Conservation (phyloP, 1,284 basidiomycete species). For the Naganishia liquefaciens region DNA sequence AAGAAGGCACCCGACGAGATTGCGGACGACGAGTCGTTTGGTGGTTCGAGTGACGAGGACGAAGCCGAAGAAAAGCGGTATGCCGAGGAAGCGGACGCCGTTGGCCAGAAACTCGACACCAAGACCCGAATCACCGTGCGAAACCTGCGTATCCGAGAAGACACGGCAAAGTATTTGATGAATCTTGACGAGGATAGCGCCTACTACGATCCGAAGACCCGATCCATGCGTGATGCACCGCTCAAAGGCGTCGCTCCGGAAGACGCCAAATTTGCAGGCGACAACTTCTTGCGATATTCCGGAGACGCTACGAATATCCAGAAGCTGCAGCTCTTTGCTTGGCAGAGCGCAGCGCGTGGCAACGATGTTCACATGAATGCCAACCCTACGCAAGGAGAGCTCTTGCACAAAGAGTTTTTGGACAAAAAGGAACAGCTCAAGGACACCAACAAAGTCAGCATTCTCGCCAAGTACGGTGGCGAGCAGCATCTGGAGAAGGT, state of each 20-base stretch:
- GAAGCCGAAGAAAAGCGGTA: slow-evolving; percentile 95
- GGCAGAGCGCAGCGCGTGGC: slow-evolving; percentile 90
- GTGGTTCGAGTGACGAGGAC: slow-evolving; percentile 93
- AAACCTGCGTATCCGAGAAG: slow-evolving; percentile 97
- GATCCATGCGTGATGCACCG: slow-evolving; percentile 98
- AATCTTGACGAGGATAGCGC: slow-evolving; percentile 94
- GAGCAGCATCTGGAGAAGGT: slow-evolving; percentile 85
- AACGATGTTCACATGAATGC: slow-evolving; percentile 95
- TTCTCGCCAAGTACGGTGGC: slow-evolving; percentile 88
- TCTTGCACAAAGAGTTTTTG: slow-evolving; percentile 85
- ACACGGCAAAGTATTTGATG: slow-evolving; percentile 98
- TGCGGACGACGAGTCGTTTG: slow-evolving; percentile 73
- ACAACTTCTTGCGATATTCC: slow-evolving; percentile 88
- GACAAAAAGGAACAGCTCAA: slow-evolving; percentile 90
- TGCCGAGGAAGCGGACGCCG: slow-evolving; percentile 93
- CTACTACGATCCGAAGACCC: slow-evolving; percentile 99
- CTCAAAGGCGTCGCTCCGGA: slow-evolving; percentile 72
- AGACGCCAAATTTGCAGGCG: slow-evolving; percentile 90
- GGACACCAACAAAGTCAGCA: slow-evolving; percentile 80
- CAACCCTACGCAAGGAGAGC: slow-evolving; percentile 92
- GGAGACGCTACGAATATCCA: slow-evolving; percentile 91
- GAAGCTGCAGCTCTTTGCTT: slow-evolving; percentile 91
- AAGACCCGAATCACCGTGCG: slow-evolving; percentile 98
- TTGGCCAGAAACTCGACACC: slow-evolving; percentile 95
- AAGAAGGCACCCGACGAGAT: slow-evolving; percentile 60